phyloP scores from a whole-genome alignment of 2,329 filamentous ascomycete genomes.

The Alternaria sp. region DNA sequence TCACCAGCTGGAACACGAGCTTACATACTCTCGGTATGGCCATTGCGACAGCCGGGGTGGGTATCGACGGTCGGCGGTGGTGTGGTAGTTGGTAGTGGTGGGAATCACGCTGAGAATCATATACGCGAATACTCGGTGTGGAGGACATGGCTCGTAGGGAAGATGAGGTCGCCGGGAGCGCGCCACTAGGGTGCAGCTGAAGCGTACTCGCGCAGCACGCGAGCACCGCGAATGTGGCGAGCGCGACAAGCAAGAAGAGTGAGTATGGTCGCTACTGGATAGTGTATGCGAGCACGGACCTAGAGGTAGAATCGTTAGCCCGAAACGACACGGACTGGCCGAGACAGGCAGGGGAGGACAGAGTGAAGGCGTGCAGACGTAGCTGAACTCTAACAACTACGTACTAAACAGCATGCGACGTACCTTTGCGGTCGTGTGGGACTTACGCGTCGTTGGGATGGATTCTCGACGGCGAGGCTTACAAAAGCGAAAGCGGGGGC shows the following conservation, averaged over 20 bases:
- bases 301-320: conserved; percentile 18
- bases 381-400: conserved; percentile 11
- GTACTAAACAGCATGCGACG: conserved; percentile 20
- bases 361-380: conserved; percentile 5
- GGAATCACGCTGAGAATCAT: conserved; percentile 54
- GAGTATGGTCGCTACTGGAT: conserved; percentile 24
- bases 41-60: conserved; percentile 61
- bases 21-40: conserved; percentile 63
- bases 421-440: conserved; percentile 13
- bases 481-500: conserved; percentile 23
- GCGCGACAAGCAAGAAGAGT: conserved; percentile 24
- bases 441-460: conserved; percentile 20
- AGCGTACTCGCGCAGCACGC: conserved; percentile 35
- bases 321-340: conserved; percentile 23
- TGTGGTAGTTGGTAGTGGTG: conserved; percentile 46
- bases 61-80: conserved; percentile 48
- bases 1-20: conserved; percentile 4
- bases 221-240: conserved; percentile 42
- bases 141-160: conserved; percentile 43
- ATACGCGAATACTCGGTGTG: conserved; percentile 54
- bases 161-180: conserved; percentile 31
- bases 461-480: conserved; percentile 27
- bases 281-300: conserved; percentile 29
- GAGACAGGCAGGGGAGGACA: conserved; percentile 34
- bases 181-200: conserved; percentile 49